phyloP scores from a whole-genome alignment of 1,284 basidiomycete genomes.

The Malassezia restricta region DNA sequence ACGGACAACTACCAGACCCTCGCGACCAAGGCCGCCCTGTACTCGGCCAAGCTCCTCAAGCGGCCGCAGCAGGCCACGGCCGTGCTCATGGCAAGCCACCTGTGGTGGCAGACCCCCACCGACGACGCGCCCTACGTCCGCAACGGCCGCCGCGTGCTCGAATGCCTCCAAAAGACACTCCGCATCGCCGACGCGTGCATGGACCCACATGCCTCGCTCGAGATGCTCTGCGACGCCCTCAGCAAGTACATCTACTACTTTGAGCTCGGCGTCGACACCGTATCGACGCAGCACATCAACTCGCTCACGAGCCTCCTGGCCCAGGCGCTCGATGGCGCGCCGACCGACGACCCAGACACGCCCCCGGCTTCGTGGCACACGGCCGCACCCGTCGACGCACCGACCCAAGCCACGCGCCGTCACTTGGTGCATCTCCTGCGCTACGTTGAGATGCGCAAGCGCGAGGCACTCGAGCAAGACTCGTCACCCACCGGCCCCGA shows the following conservation, averaged over 20 bases:
- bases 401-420: slow-evolving; percentile 75
- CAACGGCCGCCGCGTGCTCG: slow-evolving; percentile 42
- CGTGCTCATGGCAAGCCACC: slow-evolving; percentile 43
- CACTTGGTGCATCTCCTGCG: slow-evolving; percentile 81
- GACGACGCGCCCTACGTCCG: slow-evolving; percentile 27
- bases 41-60: slow-evolving; percentile 42
- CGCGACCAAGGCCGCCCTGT: slow-evolving; percentile 42
- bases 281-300: slow-evolving; percentile 40
- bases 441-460: slow-evolving; percentile 68
- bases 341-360: slow-evolving; percentile 27
- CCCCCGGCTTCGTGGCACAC: slow-evolving; percentile 74
- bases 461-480: slow-evolving; percentile 1
- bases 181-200: slow-evolving; percentile 44
- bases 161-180: slow-evolving; percentile 42
- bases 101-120: slow-evolving; percentile 42
- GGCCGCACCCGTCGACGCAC: slow-evolving; percentile 48
- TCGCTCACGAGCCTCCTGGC: slow-evolving; percentile 40
- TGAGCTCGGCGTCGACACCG: slow-evolving; percentile 39
- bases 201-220: slow-evolving; percentile 39
- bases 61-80: slow-evolving; percentile 45
- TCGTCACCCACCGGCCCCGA: slow-evolving; percentile 18
- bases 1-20: slow-evolving; percentile 43
- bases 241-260: slow-evolving; percentile 46
- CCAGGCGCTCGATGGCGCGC: slow-evolving; percentile 21
- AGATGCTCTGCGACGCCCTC: slow-evolving; percentile 41